Base-by-base conservation (phyloP, 2,329 filamentous ascomycete species). In the Aspergillus arachidicola region DNA sequence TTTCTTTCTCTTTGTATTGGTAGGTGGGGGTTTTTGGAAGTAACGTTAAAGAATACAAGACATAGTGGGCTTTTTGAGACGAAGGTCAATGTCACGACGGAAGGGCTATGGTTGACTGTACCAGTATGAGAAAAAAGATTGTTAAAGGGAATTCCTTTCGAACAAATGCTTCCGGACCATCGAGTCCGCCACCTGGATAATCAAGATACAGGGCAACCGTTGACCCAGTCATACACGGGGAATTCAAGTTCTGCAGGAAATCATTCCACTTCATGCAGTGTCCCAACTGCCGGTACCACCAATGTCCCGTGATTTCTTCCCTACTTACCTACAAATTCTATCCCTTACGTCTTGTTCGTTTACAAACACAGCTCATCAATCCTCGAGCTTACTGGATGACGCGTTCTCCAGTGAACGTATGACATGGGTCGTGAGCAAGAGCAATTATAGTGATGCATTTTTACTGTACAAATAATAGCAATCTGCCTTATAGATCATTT, bases 321-420 rank as follows among this genome's bases (percentile, higher is more conserved):
- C 48, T n/a, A n/a, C 16, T 12, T n/a, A 32, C 9, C 10, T n/a
- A 51, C 28, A 21, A 4, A 38, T 12, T 51, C 32, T 21, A 58
- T 41, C 57, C 45, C 57, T 51, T 50, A 32, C 57, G 23, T 58
- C 43, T 50, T 58, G 45, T 28, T 58, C n/a, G 23, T 26, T 48
- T 26, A 12, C 23, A 48, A 12, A 28, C 45, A 28, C 6, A 30
- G 46, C 7, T 48, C 23, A 45, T 30, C 14, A 30, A 48, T 21
- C 14, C 57, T 43, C 45, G 45, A 50, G 57, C 26, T 36, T 50
- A 41, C 48, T 32, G 19, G 28, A 30, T 19, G 46, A 30, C n/a
- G 23, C 21, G 41, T 32, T 34, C 28, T 36, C 32, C 11, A 6
- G 45, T 26, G 19, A 32, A n/a, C 19, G 48, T 51, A 21, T 23